phyloP scores from a whole-genome alignment of 768 basidiomycete species.

The Agrocybe pediades region DNA sequence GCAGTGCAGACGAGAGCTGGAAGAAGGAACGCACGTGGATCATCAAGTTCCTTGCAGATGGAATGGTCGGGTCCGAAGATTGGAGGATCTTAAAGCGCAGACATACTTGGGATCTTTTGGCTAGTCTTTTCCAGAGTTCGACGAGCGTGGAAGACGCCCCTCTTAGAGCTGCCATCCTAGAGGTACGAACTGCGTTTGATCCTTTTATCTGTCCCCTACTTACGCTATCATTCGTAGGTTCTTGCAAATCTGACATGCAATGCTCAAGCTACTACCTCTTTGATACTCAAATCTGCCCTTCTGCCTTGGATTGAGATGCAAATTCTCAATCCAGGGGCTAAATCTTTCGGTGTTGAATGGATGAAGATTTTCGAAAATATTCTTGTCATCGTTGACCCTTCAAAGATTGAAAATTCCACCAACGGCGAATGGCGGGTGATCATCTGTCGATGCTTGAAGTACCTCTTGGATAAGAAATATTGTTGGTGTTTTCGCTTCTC shows the following conservation, averaged over 20 bases:
- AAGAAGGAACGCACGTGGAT: conserved; percentile 92
- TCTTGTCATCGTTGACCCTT: conserved; percentile 46
- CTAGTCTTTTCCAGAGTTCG: conserved; percentile 77
- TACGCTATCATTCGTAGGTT: conserved; percentile 45
- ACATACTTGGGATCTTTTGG: conserved; percentile 87
- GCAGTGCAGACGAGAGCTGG: conserved; percentile 76
- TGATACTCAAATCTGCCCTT: conserved; percentile 72
- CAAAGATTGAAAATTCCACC: conserved; percentile 55
- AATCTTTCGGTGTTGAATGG: conserved; percentile 56
- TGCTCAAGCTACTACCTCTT: conserved; percentile 63
- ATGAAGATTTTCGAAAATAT: conserved; percentile 68
- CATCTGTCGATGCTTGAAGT: conserved; percentile 52
- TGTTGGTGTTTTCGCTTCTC: conserved; percentile 24
- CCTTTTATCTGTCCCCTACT: background rate
- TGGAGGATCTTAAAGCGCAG: conserved; percentile 81
- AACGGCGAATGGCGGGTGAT: conserved; percentile 62
- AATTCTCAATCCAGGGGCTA: conserved; percentile 34
- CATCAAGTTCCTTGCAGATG: conserved; percentile 78
- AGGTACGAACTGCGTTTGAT: conserved; percentile 45
- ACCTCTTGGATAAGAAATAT: conserved; percentile 35
- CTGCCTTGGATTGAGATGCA: conserved; percentile 87
- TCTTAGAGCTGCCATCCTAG: conserved; percentile 62
- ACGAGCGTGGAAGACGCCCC: conserved; percentile 41
- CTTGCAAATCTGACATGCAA: conserved; percentile 77
- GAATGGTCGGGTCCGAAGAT: conserved; percentile 72